Evolutionary conservation across 768 basidiomycete species (phyloP).

Genomic region (Strobilomyces dryophilus): DNA sequence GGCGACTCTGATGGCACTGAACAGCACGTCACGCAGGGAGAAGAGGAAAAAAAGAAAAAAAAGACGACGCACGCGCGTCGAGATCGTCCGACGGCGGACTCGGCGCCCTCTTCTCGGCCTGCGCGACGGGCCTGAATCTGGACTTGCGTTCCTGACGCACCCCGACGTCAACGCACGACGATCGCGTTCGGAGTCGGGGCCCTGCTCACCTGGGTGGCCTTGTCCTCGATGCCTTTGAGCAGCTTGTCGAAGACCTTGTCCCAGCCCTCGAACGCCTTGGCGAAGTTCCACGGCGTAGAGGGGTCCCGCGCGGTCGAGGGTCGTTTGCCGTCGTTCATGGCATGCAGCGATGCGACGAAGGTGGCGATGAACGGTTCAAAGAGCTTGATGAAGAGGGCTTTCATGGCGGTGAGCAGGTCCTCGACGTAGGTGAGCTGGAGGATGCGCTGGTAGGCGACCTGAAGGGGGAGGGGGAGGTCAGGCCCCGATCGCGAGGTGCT

Average conservation of each 20-base stretch:
- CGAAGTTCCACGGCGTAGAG: slow-evolving; percentile 60
- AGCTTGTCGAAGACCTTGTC: slow-evolving; percentile 76
- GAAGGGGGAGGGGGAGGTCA: neutral
- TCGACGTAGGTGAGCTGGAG: slow-evolving; percentile 93
- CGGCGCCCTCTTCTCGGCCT: slow-evolving; percentile 33
- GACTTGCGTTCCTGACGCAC: slow-evolving; percentile 63
- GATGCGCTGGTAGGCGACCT: slow-evolving; percentile 97
- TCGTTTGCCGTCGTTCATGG: slow-evolving; percentile 44
- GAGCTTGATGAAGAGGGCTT: slow-evolving; percentile 79
- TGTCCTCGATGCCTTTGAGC: slow-evolving; percentile 68
- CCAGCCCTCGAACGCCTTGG: slow-evolving; percentile 72
- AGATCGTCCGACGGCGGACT: slow-evolving; percentile 55
- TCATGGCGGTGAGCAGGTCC: slow-evolving; percentile 76
- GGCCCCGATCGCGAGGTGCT: neutral
- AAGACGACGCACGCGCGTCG: slow-evolving; percentile 45
- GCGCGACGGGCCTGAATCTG: slow-evolving; percentile 44
- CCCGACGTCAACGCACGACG: neutral
- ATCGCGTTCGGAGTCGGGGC: neutral
- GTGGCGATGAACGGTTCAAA: slow-evolving; percentile 81
- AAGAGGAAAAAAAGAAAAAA: neutral
- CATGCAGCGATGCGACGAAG: slow-evolving; percentile 81
- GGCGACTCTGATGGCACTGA: slow-evolving; percentile 47
- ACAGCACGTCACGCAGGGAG: neutral
- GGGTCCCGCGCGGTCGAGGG: slow-evolving; percentile 31
- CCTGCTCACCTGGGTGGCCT: slow-evolving; percentile 57